Conservation (phyloP, 2,329 filamentous ascomycete species). For the Simplicillium aogashimaense region DNA sequence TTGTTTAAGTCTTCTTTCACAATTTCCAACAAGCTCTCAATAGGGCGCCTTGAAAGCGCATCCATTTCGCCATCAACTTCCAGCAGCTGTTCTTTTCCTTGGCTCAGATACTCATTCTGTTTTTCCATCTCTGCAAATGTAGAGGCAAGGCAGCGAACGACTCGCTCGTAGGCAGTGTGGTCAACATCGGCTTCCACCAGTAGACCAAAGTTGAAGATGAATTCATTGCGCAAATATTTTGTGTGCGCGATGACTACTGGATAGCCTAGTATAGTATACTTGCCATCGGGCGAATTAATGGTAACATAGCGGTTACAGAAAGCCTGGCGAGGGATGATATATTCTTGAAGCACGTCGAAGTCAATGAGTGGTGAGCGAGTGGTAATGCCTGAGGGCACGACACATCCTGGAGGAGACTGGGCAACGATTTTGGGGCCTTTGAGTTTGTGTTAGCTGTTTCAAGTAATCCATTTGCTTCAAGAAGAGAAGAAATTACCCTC, state of each 20-base stretch:
- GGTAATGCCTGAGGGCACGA: conserved; percentile 33
- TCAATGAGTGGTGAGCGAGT: conserved; percentile 56
- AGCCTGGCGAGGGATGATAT: conserved; percentile 88
- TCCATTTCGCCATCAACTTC: conserved; percentile 27
- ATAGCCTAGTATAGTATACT: conserved; percentile 74
- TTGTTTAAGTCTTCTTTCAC: conserved; percentile 85
- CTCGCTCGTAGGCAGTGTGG: conserved; percentile 70
- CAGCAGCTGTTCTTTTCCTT: conserved; percentile 34
- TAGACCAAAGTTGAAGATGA: conserved; percentile 96
- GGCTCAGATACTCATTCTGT: conserved; percentile 74
- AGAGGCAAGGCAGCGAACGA: conserved; percentile 76
- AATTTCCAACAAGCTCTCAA: conserved; percentile 76
- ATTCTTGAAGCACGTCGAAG: conserved; percentile 79
- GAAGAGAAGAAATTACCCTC: conserved; percentile 34
- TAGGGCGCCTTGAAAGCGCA: conserved; percentile 46
- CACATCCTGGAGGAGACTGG: conserved; percentile 52
- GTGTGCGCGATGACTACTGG: conserved; percentile 79
- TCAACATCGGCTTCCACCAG: conserved; percentile 60
- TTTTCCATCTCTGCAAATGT: conserved; percentile 87
- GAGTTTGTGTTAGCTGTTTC: not conserved
- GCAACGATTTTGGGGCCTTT: conserved; percentile 53
- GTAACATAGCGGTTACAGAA: conserved; percentile 89
- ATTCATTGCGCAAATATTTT: conserved; percentile 84
- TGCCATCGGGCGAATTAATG: conserved; percentile 59
- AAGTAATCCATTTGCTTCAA: no score